These are phyloP conservation scores for Elsinoe fawcettii DNA, from an alignment of 2,329 filamentous ascomycete species.

Conservation along the genomic window DNA sequence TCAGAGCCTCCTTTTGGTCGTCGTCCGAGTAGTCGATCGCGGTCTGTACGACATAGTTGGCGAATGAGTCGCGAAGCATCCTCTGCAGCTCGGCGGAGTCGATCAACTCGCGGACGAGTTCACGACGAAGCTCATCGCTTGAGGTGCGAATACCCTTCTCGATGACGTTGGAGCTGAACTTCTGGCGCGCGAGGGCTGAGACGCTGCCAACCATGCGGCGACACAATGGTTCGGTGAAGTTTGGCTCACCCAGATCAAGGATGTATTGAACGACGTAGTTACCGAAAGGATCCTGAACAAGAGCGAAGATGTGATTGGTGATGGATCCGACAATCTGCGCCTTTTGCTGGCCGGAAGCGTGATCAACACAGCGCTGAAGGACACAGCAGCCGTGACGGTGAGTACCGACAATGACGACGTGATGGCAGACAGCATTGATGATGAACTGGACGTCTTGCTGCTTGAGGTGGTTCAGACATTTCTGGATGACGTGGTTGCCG, in stretches of 20 bases:
- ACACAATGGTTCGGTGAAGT: conserved; percentile 84
- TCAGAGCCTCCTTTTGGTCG: conserved; percentile 63
- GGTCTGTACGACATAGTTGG: conserved; percentile 97
- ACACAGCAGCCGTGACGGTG: conserved; percentile 98
- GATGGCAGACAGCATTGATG: conserved; percentile 80
- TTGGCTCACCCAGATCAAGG: conserved; percentile 76
- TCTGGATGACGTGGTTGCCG: conserved; percentile 98
- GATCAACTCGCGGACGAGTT: conserved; percentile 78
- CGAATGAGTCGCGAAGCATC: conserved; percentile 83
- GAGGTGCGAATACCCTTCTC: conserved; percentile 86
- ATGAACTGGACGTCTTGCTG: conserved; percentile 87
- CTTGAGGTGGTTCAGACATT: conserved; percentile 91
- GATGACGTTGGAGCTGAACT: conserved; percentile 98
- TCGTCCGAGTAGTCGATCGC: conserved; percentile 77
- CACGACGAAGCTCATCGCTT: conserved; percentile 62
- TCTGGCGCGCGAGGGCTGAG: conserved; percentile 74
- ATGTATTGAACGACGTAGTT: conserved; percentile 99
- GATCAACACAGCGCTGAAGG: conserved; percentile 94
- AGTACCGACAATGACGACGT: conserved; percentile 86
- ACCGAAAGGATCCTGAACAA: conserved; percentile 94
- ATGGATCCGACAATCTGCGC: conserved; percentile 78
- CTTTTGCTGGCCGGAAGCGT: conserved; percentile 86
- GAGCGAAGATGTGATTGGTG: conserved; percentile 74
- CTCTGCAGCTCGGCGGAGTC: conserved; percentile 70
- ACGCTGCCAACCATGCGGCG: conserved; percentile 68